Conservation (phyloP, 2,329 filamentous ascomycete genomes). For the Ophiostoma sp. region DNA sequence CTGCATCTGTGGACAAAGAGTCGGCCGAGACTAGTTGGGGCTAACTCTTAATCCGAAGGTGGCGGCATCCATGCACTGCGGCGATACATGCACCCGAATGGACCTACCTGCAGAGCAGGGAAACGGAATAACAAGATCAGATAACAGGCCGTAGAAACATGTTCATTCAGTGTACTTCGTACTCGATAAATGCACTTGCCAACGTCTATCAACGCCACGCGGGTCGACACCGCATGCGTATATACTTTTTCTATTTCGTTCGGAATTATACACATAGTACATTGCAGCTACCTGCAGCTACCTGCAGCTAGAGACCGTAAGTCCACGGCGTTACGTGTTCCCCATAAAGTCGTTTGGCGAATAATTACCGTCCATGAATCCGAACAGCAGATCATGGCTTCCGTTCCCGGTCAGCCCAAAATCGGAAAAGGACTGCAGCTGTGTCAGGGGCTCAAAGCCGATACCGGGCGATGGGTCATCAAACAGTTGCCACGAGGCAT, state of each 20-base stretch:
- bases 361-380: constrained; percentile 23
- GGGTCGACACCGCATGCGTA: not conserved
- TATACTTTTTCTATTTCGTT: not conserved
- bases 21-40: constrained; percentile 2
- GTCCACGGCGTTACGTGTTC: constrained; percentile 1
- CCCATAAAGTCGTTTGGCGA: constrained; percentile 19
- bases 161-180: too few species aligned
- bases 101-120: not conserved
- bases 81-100: constrained; percentile 1
- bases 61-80: not conserved
- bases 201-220: not conserved
- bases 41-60: not conserved
- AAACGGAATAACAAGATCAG: not conserved
- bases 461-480: constrained; percentile 14
- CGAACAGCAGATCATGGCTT: constrained; percentile 23
- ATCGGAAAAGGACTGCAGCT: constrained; percentile 20
- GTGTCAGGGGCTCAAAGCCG: constrained; percentile 17
- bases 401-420: constrained; percentile 19
- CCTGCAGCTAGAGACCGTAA: not conserved
- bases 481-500: constrained; percentile 18
- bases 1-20: not conserved
- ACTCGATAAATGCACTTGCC: not conserved
- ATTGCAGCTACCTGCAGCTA: not conserved
- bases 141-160: not conserved
- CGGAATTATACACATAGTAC: not conserved